Evolutionary conservation across 2,329 filamentous ascomycete species (phyloP), one percentile per base, ranked within the genome.

Genomic region (Cladophialophora psammophila): DNA sequence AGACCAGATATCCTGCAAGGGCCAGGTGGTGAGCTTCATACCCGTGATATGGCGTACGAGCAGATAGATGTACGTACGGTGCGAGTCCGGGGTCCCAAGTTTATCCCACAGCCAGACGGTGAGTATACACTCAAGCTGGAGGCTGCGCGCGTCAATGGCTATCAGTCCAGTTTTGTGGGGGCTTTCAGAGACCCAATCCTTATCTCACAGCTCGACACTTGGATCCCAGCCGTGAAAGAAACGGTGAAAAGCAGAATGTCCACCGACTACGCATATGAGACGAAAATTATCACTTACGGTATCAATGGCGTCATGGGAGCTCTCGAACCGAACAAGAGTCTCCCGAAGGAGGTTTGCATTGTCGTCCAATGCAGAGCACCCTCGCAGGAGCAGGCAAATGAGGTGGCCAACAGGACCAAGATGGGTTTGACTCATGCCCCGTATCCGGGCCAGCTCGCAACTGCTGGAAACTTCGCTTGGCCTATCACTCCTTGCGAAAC

Each of bases 401-500:
- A 76, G 13, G 75, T 86, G 35, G 80, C 79, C 4, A 76, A 76
- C 26, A 78, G 76, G 6, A 80, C 80, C 0, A 78, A 80, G 52
- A 75, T 82, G 8, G 80, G 73, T 1, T 75, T 76, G n/a, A 75
- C 81, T 54, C 85, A 87, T 67, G 80, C 75, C 0, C 77, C 81
- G 0, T 87, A 87, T 62, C 75, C 77, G 0, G 80, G 80, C 0
- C 84, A 87, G 71, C 81, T 82, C n/a, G 84, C 84, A 0, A 87
- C 83, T 0, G 77, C 80, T 0, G 85, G 85, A 0, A 86, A 86
- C 65, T 81, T 87, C 52, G 79, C 79, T 1, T 78, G 80, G n/a
- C 58, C 64, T 15, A 42, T 65, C 26, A 60, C 68, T 13, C 78
- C 79, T 35, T 72, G 73, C 38, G 76, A 78, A 15, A 78, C 79